Conservation (phyloP, 2,329 filamentous ascomycete genomes). For the Fonsecaea pugnacius region DNA sequence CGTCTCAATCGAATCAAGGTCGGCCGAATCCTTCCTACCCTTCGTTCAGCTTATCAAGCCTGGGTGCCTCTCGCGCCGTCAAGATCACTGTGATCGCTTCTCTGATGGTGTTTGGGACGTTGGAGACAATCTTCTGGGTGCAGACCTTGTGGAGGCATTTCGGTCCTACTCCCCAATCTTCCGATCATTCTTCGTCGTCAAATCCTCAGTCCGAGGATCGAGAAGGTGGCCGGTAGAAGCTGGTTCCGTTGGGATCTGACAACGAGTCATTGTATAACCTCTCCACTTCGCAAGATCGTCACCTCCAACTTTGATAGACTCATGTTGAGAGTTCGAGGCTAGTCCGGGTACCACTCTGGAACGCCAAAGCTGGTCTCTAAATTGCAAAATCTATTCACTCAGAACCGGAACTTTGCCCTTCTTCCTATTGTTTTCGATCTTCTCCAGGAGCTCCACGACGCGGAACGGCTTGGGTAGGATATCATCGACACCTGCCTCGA, state of each 20-base stretch:
- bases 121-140: slow-evolving; percentile 37
- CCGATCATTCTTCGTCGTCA: neutral
- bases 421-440: slow-evolving; percentile 58
- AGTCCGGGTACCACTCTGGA: neutral
- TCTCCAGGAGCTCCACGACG: slow-evolving; percentile 68
- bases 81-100: slow-evolving; percentile 35
- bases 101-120: slow-evolving; percentile 34
- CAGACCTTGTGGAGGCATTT: slow-evolving; percentile 35
- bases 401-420: neutral
- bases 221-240: neutral
- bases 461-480: slow-evolving; percentile 79
- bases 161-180: neutral
- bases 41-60: slow-evolving; percentile 25
- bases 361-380: neutral
- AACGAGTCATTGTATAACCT: neutral
- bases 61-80: slow-evolving; percentile 35
- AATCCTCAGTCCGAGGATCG: neutral
- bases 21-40: slow-evolving; percentile 4
- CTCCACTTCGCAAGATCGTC: neutral
- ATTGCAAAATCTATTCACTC: neutral
- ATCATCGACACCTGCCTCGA: slow-evolving; percentile 74
- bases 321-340: neutral
- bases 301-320: neutral
- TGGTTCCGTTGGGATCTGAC: neutral
- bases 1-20: neutral